These are phyloP conservation scores for Entamoeba dispar DNA, from an alignment of 208 protist species.

Conservation along the genomic window DNA sequence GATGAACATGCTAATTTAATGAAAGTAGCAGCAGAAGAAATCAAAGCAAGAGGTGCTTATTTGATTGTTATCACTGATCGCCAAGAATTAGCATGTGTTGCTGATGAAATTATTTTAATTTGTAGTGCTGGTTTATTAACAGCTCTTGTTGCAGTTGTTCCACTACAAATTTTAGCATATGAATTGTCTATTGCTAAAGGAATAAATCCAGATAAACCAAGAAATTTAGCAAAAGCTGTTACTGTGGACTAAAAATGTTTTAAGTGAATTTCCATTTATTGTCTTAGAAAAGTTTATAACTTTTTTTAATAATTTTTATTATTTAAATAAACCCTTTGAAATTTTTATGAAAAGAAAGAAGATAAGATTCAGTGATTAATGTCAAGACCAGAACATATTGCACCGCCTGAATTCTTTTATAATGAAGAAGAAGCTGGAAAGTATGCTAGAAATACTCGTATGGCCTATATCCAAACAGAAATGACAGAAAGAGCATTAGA, in stretches of 20 bases:
- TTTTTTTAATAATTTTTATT: too few species aligned
- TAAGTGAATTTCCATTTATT: neutral
- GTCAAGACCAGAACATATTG: neutral
- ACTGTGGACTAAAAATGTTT: neutral
- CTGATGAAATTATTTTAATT: neutral
- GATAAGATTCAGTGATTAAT: neutral
- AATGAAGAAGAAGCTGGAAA: constrained; percentile 64
- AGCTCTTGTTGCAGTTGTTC: neutral
- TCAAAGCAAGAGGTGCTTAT: neutral
- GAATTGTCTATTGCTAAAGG: neutral
- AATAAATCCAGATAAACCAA: neutral
- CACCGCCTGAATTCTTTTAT: constrained; percentile 51
- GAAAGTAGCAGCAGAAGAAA: neutral
- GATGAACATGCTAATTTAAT: neutral
- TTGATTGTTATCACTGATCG: neutral
- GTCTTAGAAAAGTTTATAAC: too few species aligned
- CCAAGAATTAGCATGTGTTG: neutral
- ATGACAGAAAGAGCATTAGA: constrained; percentile 88
- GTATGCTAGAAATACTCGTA: constrained; percentile 67
- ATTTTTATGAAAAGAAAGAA: too few species aligned
- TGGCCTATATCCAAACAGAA: constrained; percentile 74
- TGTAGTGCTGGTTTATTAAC: neutral
- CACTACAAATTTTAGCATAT: neutral
- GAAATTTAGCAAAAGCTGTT: neutral
- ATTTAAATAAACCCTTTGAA: too few species aligned